Conservation (phyloP, 2,329 filamentous ascomycete species). For the Diaporthe batatas region DNA sequence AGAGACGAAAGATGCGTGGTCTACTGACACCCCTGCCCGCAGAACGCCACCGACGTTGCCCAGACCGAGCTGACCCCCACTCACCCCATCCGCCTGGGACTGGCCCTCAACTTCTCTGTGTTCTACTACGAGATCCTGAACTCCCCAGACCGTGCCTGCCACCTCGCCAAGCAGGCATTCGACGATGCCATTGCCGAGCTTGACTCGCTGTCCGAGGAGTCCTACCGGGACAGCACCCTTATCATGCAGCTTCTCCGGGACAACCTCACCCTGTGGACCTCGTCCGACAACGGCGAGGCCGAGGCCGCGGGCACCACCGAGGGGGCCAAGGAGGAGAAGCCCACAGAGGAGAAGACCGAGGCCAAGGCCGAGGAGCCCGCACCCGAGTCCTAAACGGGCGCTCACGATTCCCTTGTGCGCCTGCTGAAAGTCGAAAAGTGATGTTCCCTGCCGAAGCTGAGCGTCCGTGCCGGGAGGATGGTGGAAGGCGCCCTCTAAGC, state of each 20-base stretch:
- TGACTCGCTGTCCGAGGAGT: conserved; percentile 97
- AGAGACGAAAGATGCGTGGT: background rate
- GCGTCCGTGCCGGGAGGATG: conserved; percentile 38
- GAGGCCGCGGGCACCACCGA: conserved; percentile 73
- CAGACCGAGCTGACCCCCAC: conserved; percentile 98
- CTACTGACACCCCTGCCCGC: conserved; percentile 44
- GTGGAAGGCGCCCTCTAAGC: conserved; percentile 40
- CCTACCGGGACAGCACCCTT: conserved; percentile 97
- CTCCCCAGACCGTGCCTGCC: conserved; percentile 96
- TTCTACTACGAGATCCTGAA: conserved; percentile 99
- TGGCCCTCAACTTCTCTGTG: conserved; percentile 98
- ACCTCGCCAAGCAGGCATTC: conserved; percentile 98
- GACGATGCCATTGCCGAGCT: conserved; percentile 99
- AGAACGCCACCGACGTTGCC: conserved; percentile 97
- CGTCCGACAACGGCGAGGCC: conserved; percentile 86
- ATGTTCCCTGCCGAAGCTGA: conserved; percentile 38
- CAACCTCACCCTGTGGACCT: conserved; percentile 98
- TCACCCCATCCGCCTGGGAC: conserved; percentile 96
- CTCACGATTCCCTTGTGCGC: conserved; percentile 36
- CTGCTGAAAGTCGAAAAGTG: conserved; percentile 39
- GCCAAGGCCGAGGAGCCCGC: conserved; percentile 59
- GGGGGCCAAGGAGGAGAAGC: conserved; percentile 68
- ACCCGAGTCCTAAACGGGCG: conserved; percentile 66
- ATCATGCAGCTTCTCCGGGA: conserved; percentile 99
- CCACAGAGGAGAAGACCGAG: conserved; percentile 69